phyloP scores from a whole-genome alignment of 2,329 filamentous ascomycete genomes.

The Bipolaris gigantea region DNA sequence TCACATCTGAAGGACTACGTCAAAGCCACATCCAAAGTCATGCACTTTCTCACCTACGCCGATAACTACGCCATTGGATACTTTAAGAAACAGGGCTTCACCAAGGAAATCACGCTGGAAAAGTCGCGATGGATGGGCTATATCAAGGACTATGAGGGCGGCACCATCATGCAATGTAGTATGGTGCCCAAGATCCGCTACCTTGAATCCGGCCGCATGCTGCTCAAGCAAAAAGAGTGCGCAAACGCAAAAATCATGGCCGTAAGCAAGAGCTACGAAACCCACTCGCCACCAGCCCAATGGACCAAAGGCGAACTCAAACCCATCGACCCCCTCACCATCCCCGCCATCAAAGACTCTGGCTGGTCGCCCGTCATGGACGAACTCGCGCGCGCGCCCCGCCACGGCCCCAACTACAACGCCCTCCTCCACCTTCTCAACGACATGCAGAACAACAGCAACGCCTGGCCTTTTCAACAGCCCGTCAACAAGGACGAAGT shows the following conservation, averaged over 20 bases:
- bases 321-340: slow-evolving; percentile 79
- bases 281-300: slow-evolving; percentile 81
- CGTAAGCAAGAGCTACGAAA: slow-evolving; percentile 82
- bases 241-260: slow-evolving; percentile 94
- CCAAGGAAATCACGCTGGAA: slow-evolving; percentile 94
- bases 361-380: slow-evolving; percentile 99
- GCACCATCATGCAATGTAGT: slow-evolving; percentile 98
- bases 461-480: slow-evolving; percentile 91
- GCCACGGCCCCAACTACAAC: slow-evolving; percentile 95
- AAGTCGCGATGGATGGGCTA: slow-evolving; percentile 97
- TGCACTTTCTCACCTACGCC: slow-evolving; percentile 98
- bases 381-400: slow-evolving; percentile 88
- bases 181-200: slow-evolving; percentile 97
- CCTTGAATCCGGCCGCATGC: slow-evolving; percentile 87
- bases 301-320: slow-evolving; percentile 72
- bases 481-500: slow-evolving; percentile 96
- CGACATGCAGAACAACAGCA: slow-evolving; percentile 90
- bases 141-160: slow-evolving; percentile 99
- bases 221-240: slow-evolving; percentile 94
- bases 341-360: slow-evolving; percentile 83
- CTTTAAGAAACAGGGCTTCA: slow-evolving; percentile 99
- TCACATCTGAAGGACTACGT: slow-evolving; percentile 97
- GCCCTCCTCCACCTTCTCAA: slow-evolving; percentile 90
- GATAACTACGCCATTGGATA: slow-evolving; percentile 99
- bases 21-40: slow-evolving; percentile 92